These are phyloP conservation scores for Platanthera guangdongensis DNA, from an alignment of 106 monocot genomes.

Conservation along the genomic window DNA sequence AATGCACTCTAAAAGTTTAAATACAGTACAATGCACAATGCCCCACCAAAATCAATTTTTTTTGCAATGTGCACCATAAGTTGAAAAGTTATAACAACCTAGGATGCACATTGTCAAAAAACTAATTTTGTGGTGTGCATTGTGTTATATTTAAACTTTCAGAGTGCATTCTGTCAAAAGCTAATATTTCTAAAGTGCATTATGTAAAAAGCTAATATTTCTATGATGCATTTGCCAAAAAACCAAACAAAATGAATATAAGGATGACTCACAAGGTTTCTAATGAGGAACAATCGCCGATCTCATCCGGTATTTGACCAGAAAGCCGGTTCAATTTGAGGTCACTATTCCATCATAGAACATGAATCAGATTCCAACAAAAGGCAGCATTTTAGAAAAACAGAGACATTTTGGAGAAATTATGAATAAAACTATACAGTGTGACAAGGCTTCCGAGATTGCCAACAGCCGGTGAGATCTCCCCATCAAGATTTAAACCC, in stretches of 20 bases:
- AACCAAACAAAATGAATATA: not conserved
- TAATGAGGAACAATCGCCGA: conserved; percentile 74
- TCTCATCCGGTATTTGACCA: conserved; percentile 94
- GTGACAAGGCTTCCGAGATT: conserved; percentile 51
- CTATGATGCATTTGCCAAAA: too few relatives aligned
- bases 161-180: too few relatives aligned
- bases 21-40: too few relatives aligned
- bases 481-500: conserved; percentile 75
- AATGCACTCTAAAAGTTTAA: too few relatives aligned
- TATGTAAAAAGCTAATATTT: too few relatives aligned
- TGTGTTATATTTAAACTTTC: too few relatives aligned
- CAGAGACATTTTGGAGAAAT: not conserved
- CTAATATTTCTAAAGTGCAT: too few relatives aligned
- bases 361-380: not conserved
- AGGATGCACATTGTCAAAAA: too few relatives aligned
- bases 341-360: conserved; percentile 46
- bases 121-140: too few relatives aligned
- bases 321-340: conserved; percentile 57
- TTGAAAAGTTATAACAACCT: too few relatives aligned
- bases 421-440: conserved; percentile 33
- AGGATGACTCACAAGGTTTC: conserved; percentile 45
- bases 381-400: not conserved
- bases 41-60: too few relatives aligned
- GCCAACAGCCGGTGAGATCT: conserved; percentile 79
- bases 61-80: too few relatives aligned